Conservation (phyloP, 306 rosid species). For the Medicago ruthenica region DNA sequence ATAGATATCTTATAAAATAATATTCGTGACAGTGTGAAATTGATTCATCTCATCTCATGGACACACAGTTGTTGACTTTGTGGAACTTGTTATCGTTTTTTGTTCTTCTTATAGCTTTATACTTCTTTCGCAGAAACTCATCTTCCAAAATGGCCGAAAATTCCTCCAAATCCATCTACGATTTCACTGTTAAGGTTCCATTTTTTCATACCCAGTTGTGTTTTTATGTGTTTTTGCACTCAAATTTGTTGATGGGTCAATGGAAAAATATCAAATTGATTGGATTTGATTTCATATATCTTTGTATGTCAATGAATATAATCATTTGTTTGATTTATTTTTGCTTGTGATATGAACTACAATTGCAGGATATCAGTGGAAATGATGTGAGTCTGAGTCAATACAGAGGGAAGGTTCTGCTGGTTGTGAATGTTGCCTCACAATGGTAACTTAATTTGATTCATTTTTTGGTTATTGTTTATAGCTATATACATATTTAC, state of each 20-base stretch:
- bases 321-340: background rate
- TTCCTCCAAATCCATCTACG: conserved; percentile 71
- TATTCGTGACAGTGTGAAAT: background rate
- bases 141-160: conserved; percentile 57
- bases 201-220: background rate
- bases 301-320: conserved; percentile 15
- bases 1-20: background rate
- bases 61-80: conserved; percentile 47
- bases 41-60: background rate
- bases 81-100: conserved; percentile 52
- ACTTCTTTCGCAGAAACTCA: conserved; percentile 39
- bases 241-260: conserved; percentile 30
- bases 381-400: conserved; percentile 73
- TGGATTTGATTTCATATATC: background rate
- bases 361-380: conserved; percentile 76
- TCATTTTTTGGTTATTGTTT: background rate
- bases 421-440: conserved; percentile 92
- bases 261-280: background rate
- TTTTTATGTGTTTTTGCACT: background rate
- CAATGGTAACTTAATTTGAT: conserved; percentile 60
- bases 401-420: conserved; percentile 76
- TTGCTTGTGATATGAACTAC: conserved; percentile 40
- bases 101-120: conserved; percentile 51
- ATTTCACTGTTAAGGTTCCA: conserved; percentile 77
- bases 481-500: background rate